These are phyloP conservation scores for Sphaerobolus stellatus DNA, from an alignment of 1,284 basidiomycete species.

Conservation along the genomic window DNA sequence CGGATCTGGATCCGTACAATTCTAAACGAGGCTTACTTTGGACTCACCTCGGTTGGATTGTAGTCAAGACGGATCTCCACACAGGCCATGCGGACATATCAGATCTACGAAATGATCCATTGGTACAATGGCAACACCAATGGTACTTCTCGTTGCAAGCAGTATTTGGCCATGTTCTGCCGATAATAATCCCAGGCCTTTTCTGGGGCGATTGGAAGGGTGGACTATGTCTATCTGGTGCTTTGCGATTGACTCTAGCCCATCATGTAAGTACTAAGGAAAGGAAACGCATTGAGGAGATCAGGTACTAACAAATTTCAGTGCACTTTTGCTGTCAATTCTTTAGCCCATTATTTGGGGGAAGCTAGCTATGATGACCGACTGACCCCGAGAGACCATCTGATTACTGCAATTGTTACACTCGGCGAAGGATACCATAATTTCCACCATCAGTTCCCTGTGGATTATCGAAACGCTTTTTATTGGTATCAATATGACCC, in stretches of 20 bases:
- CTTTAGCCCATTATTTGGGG: conserved; percentile 92
- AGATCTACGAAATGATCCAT: conserved; percentile 73
- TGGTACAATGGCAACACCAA: conserved; percentile 87
- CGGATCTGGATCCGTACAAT: conserved; percentile 91
- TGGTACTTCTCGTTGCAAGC: conserved; percentile 75
- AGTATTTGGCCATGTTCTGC: conserved; percentile 71
- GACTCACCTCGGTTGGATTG: conserved; percentile 91
- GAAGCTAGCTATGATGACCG: conserved; percentile 92
- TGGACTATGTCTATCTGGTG: conserved; percentile 82
- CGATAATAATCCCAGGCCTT: conserved; percentile 76
- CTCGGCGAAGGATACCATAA: conserved; percentile 96
- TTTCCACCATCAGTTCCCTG: conserved; percentile 93
- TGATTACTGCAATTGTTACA: conserved; percentile 83
- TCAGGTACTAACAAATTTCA: conserved; percentile 25
- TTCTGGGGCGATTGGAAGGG: conserved; percentile 83
- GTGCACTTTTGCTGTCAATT: conserved; percentile 95
- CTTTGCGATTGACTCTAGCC: conserved; percentile 80
- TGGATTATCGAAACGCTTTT: conserved; percentile 93
- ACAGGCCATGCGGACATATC: conserved; percentile 88
- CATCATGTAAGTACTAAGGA: conserved; percentile 76
- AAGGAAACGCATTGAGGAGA: not conserved
- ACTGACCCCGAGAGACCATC: conserved; percentile 86
- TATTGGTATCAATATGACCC: conserved; percentile 55
- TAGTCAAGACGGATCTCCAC: conserved; percentile 83
- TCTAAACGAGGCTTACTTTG: conserved; percentile 80